These are phyloP conservation scores for Pythium guiyangense DNA, from an alignment of 352 stramenopile species.

Conservation along the genomic window DNA sequence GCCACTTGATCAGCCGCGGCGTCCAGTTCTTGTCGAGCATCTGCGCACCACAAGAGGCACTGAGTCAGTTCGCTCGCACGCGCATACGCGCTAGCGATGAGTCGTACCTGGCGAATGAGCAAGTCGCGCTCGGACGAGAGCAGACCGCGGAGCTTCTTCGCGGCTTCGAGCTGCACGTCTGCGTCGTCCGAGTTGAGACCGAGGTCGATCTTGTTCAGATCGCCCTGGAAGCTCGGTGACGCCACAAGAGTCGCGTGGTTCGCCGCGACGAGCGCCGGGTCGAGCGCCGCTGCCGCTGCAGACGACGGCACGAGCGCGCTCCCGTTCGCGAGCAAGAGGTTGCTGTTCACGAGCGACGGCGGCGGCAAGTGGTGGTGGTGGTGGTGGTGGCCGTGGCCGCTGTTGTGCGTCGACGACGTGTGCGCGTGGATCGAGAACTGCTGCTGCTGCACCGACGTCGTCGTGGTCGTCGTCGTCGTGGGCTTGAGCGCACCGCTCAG, in stretches of 20 bases:
- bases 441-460: conserved; percentile 26
- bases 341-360: conserved; percentile 5
- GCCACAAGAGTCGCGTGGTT: conserved; percentile 25
- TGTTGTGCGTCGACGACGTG: neutral
- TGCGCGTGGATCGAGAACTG: conserved; percentile 39
- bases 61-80: too few species aligned
- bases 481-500: conserved; percentile 23
- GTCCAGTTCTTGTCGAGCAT: conserved; percentile 90
- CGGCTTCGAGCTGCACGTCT: conserved; percentile 76
- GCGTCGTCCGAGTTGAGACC: conserved; percentile 80
- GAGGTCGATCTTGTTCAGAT: conserved; percentile 79
- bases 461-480: conserved; percentile 19
- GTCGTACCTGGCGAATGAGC: conserved; percentile 76
- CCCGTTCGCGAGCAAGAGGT: conserved; percentile 35
- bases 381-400: conserved; percentile 32
- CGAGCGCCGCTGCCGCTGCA: conserved; percentile 16
- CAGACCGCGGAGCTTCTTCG: conserved; percentile 84
- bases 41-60: too few species aligned
- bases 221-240: conserved; percentile 69
- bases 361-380: conserved; percentile 42
- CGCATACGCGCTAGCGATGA: too few species aligned
- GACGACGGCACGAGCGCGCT: conserved; percentile 22
- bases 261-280: conserved; percentile 19
- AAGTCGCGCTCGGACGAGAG: conserved; percentile 81
- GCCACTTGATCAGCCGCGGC: conserved; percentile 81